Base-by-base conservation (phyloP, 1,284 basidiomycete genomes). In the Trichosporon faecale region DNA sequence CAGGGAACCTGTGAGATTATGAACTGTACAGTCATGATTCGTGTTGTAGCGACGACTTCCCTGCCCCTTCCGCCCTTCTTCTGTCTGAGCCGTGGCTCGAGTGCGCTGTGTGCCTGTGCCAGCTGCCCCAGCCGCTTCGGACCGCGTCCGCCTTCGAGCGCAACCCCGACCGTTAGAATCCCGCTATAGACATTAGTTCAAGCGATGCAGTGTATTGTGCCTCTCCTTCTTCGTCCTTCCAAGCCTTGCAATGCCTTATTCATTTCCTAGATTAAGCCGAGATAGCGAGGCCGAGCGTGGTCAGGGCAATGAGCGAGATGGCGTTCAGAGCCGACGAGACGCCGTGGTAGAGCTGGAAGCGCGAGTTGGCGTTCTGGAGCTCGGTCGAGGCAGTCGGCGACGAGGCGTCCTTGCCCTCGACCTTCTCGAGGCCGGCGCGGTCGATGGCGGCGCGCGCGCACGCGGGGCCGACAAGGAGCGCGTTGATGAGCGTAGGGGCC, bases 401-500 rank as follows among this genome's bases (percentile, higher is more conserved):
- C 75, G 87, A 88, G 79, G 89, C 88, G 27, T 82, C 78, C 81
- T 91, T 91, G 52, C 89, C 89, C 81, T 93, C 91, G 52, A 87
- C 85, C 78, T 91, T 90, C 85, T 93, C 91, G 65, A 90, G 84
- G 74, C 85, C 88, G 74, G 91, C 89, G 68, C 91, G 86, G 79
- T 89, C 82, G 79, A 90, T 88, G 89, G 91, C 90, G 18, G 88
- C 88, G 65, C 81, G 75, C 14, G 76, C 78, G 12, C 83, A 74
- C 67, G 75, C 70, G 2, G 84, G 84, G 9, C 81, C 80, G n/a
- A 84, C 76, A 49, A 76, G 70, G 5, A 82, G 31, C 68, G 76
- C 76, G 74, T 85, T 84, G 65, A 81, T 73, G 7, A 84, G 82
- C 75, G 92, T 89, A 18, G 85, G 80, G 4, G 88, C 72, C 4